Evolutionary conservation across 441 rosid species (phyloP), one percentile per base, ranked within the genome.

Genomic region (Populus hybrid): DNA sequence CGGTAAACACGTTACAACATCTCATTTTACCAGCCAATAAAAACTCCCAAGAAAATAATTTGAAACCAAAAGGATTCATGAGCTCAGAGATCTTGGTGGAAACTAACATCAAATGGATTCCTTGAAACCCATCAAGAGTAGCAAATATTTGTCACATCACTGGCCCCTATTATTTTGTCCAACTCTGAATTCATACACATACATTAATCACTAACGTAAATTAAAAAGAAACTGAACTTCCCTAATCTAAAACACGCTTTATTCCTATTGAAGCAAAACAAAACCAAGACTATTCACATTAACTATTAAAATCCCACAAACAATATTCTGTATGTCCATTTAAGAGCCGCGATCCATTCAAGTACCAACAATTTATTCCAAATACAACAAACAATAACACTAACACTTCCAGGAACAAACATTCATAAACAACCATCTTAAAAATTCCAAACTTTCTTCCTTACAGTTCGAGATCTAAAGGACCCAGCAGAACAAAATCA

Each of bases 61-160:
- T 9, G 1, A 21, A 18, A 23, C 5, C n/a, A 50, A 9, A 46
- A 3, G 61, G 10, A 67, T 23, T 5, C 11, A 73, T 18, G 68
- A 72, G 80, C 80, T 75, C 82, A 82, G 65, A 82, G 65, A 75
- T 79, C 78, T 75, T 76, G 82, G 80, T 79, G 78, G 75, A 82
- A 69, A 72, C 6, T 34, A 72, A 75, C 70, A 72, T 76, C 75
- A 76, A 5, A 11, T 30, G 80, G 72, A 20, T 66, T 64, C 21
- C 28, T 64, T 26, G 3, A 69, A 69, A 78, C 75, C 80, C 74
- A 79, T 82, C 75, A 79, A 69, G 73, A 69, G 74, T 76, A 79
- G 80, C 82, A 73, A 76, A 76, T 79, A 68, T 75, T 57, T 53
- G 36, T 75, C 26, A 75, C 77, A 71, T 82, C 81, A 78, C 53